Conservation (phyloP, 2,329 filamentous ascomycete genomes). For the Akanthomyces uredinophilus region DNA sequence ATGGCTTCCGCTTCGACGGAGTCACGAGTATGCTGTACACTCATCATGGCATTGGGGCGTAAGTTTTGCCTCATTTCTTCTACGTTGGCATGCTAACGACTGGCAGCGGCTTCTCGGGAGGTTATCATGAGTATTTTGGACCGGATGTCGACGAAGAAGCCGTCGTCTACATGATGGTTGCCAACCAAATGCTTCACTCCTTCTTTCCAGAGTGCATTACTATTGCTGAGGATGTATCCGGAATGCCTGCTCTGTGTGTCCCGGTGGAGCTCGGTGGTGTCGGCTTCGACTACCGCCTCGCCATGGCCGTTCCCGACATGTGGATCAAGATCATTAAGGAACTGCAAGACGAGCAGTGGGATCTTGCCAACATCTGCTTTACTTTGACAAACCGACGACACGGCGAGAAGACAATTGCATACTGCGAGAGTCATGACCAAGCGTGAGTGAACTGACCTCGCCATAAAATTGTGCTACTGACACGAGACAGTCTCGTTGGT, state of each 20-base stretch:
- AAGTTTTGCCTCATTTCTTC: conserved; percentile 34
- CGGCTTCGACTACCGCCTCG: conserved; percentile 94
- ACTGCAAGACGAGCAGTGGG: conserved; percentile 84
- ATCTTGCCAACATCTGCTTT: conserved; percentile 77
- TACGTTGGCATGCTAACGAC: conserved; percentile 21
- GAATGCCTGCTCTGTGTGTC: conserved; percentile 95
- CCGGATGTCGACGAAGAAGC: conserved; percentile 85
- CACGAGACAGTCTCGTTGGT: conserved; percentile 67
- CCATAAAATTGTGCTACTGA: conserved; percentile 21
- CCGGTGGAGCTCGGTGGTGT: conserved; percentile 81
- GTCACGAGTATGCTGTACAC: conserved; percentile 97
- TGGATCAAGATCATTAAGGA: conserved; percentile 99
- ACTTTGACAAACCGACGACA: conserved; percentile 90
- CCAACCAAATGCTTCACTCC: conserved; percentile 92
- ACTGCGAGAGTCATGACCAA: conserved; percentile 96
- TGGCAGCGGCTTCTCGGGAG: conserved; percentile 85
- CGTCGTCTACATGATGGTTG: conserved; percentile 90
- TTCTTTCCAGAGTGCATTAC: conserved; percentile 85
- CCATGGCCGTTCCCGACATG: conserved; percentile 97
- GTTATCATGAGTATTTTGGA: conserved; percentile 98
- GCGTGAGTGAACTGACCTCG: conserved; percentile 57
- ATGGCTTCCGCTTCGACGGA: conserved; percentile 96
- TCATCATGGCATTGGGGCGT: conserved; percentile 96
- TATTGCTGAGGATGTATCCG: conserved; percentile 94
- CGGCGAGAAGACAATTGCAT: conserved; percentile 97